Percentiles rank a stretch among this genome's conserved stretches.
Conservation (phyloP, 169 alveolate species). For the Cryptosporidium sp. region DNA sequence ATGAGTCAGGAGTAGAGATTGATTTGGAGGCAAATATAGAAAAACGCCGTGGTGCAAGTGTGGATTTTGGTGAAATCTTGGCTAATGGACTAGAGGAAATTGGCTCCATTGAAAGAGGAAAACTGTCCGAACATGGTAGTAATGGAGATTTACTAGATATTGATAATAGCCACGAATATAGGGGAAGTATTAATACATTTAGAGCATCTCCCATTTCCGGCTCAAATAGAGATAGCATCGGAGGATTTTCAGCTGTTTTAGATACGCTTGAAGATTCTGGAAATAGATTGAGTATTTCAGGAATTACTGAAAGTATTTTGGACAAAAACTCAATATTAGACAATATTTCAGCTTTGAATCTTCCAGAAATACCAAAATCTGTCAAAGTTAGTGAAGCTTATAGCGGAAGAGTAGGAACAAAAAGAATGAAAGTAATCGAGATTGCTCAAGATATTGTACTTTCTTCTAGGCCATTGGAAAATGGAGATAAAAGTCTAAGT, state of each 20-base stretch:
- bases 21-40: slow-evolving; percentile 26
- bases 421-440: slow-evolving; percentile 29
- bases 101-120: slow-evolving; percentile 9
- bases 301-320: slow-evolving; percentile 3
- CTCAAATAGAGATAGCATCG: slow-evolving; percentile 49
- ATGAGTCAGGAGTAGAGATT: slow-evolving; percentile 32
- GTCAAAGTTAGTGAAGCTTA: not conserved
- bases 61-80: slow-evolving; percentile 20
- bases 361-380: not conserved
- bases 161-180: not conserved
- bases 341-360: not conserved
- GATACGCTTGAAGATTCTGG: slow-evolving; percentile 14
- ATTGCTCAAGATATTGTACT: slow-evolving; percentile 2
- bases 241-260: slow-evolving; percentile 43
- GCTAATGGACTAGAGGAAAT: slow-evolving; percentile 62
- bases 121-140: not conserved
- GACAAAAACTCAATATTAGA: not conserved
- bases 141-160: not conserved
- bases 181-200: slow-evolving; percentile 27
- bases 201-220: not conserved
- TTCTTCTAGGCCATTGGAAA: slow-evolving; percentile 3
- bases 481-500: not conserved
- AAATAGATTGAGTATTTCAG: slow-evolving; percentile 37
- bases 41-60: slow-evolving; percentile 60
- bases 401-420: not conserved